Evolutionary conservation across 2,329 filamentous ascomycete genomes (phyloP).

Genomic region (Tolypocladium endophyticum): DNA sequence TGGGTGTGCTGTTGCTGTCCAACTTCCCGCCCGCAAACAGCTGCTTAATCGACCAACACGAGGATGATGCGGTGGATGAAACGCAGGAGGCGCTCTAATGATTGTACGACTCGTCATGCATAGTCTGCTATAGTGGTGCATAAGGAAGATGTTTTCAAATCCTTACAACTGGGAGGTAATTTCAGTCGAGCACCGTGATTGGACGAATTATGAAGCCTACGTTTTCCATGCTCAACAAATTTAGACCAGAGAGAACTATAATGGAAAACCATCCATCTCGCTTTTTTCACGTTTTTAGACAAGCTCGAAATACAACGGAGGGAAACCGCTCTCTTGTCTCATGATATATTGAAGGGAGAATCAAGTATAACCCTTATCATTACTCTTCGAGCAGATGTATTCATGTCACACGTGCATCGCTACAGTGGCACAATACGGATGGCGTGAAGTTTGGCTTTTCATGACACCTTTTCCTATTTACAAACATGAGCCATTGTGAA

Average conservation of each 20-base stretch:
- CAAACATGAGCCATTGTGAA: neutral
- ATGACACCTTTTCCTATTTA: neutral
- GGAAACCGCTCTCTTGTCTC: no score
- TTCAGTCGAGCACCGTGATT: neutral
- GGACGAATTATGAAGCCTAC: neutral
- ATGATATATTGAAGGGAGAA: no score
- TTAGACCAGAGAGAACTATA: no score
- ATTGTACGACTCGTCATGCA: neutral
- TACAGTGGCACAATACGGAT: neutral
- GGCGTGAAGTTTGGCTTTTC: neutral
- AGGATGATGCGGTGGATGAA: neutral
- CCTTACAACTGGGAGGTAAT: neutral
- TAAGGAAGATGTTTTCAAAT: no score
- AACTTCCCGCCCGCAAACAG: slow-evolving; percentile 30
- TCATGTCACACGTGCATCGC: neutral
- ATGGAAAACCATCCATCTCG: no score
- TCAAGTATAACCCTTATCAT: no score
- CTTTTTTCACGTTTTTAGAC: no score
- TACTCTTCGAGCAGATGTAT: neutral
- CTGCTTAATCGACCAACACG: slow-evolving; percentile 17
- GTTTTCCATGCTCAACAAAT: no score
- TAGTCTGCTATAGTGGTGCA: neutral
- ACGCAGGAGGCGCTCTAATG: neutral
- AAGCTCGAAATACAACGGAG: no score
- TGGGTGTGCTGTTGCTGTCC: slow-evolving; percentile 28